Percentiles rank a stretch among this genome's conserved stretches.
Evolutionary conservation across 2,329 filamentous ascomycete genomes (phyloP).

Genomic region (Aspergillus sp.): DNA sequence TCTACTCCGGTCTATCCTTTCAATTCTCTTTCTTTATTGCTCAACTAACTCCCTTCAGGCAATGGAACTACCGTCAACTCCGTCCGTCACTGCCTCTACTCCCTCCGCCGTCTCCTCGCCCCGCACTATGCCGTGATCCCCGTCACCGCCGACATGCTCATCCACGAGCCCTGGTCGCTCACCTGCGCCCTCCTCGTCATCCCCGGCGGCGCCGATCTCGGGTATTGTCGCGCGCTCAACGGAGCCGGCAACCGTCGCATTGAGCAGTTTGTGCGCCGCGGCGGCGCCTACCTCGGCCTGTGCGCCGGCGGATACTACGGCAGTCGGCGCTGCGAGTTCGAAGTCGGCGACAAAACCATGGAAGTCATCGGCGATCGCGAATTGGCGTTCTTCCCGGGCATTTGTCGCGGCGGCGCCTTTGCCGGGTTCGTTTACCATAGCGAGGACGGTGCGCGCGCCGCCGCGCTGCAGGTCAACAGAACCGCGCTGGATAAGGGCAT

Average conservation of each 20-base stretch:
- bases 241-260: constrained; percentile 84
- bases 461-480: constrained; percentile 63
- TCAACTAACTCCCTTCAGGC: constrained; percentile 50
- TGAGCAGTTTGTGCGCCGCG: constrained; percentile 76
- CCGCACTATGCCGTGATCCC: constrained; percentile 92
- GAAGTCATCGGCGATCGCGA: constrained; percentile 85
- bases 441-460: constrained; percentile 76
- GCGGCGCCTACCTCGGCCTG: constrained; percentile 83
- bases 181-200: constrained; percentile 88
- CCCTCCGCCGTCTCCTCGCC: constrained; percentile 78
- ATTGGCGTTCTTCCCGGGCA: constrained; percentile 82
- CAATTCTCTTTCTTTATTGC: constrained; percentile 18
- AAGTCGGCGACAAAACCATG: constrained; percentile 75
- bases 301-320: constrained; percentile 96
- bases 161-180: constrained; percentile 87
- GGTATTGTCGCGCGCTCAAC: constrained; percentile 84
- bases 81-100: constrained; percentile 83
- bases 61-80: constrained; percentile 83
- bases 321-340: constrained; percentile 78
- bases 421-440: constrained; percentile 86
- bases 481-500: constrained; percentile 53
- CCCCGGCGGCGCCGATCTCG: constrained; percentile 89
- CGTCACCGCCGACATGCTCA: constrained; percentile 70
- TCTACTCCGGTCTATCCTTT: constrained; percentile 72
- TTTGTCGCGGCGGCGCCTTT: constrained; percentile 82